Evolutionary conservation across 1,284 basidiomycete species (phyloP).

Genomic region (Ustilago loliicola): DNA sequence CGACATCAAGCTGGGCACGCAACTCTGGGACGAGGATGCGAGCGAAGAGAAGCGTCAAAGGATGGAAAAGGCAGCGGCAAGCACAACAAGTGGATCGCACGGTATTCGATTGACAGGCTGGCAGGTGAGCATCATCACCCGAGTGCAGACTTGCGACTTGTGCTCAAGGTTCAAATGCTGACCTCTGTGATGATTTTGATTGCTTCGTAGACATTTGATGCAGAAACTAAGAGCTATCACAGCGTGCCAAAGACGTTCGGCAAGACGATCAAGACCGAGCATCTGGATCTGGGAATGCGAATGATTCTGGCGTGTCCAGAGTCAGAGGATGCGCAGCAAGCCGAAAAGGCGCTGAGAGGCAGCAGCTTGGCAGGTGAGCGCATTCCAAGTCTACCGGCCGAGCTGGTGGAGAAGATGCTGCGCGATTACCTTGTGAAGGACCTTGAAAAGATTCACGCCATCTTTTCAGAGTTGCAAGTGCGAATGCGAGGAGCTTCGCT

Average conservation of each 20-base stretch:
- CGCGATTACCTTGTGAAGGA: conserved; percentile 72
- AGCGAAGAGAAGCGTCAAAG: conserved; percentile 81
- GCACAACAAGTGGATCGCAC: conserved; percentile 81
- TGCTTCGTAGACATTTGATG: conserved; percentile 21
- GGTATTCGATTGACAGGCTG: conserved; percentile 89
- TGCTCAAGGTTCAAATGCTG: neutral
- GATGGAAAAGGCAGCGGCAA: conserved; percentile 80
- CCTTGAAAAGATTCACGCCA: conserved; percentile 74
- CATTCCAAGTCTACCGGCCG: conserved; percentile 64
- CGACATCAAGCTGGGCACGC: conserved; percentile 91
- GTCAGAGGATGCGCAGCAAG: conserved; percentile 29
- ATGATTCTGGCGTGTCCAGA: conserved; percentile 80
- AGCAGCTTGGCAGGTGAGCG: conserved; percentile 11
- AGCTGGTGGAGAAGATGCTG: conserved; percentile 68
- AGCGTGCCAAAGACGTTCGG: conserved; percentile 84
- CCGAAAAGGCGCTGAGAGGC: conserved; percentile 21
- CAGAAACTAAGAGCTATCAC: conserved; percentile 73
- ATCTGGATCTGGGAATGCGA: conserved; percentile 81
- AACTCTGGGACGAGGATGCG: conserved; percentile 80
- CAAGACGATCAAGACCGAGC: conserved; percentile 77
- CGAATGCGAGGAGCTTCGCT: conserved; percentile 86
- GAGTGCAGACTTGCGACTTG: neutral
- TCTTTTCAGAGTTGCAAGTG: conserved; percentile 77
- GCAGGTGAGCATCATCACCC: conserved; percentile 76
- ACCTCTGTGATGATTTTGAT: neutral